These are phyloP conservation scores for Ramaria sp. DNA, from an alignment of 768 basidiomycete species.

Conservation along the genomic window DNA sequence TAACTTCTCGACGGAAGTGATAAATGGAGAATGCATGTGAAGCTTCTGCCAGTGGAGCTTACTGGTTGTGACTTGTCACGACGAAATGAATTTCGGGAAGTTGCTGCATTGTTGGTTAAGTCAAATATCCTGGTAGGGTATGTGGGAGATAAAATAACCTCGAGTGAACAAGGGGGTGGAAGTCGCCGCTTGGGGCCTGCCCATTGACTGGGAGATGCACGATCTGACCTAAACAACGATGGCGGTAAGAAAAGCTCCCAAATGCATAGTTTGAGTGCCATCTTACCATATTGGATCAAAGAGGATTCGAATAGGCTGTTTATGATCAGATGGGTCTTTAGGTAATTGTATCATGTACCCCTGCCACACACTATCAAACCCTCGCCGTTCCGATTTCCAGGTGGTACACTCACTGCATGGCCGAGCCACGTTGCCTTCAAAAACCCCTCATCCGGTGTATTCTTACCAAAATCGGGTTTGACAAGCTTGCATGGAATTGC, in stretches of 20 bases:
- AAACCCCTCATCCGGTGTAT: conserved; percentile 5
- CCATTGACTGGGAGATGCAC: conserved; percentile 17
- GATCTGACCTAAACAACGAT: neutral
- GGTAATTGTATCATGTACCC: conserved; percentile 22
- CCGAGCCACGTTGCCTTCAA: conserved; percentile 27
- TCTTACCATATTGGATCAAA: conserved; percentile 34
- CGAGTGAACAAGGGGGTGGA: conserved; percentile 25
- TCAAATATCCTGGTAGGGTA: neutral
- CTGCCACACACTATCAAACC: conserved; percentile 9
- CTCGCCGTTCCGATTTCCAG: neutral
- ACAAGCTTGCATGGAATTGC: conserved; percentile 16
- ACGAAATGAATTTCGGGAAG: conserved; percentile 30
- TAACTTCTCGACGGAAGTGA: conserved; percentile 24
- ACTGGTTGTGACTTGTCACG: conserved; percentile 35
- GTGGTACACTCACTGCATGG: conserved; percentile 22
- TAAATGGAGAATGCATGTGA: neutral
- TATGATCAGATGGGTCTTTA: conserved; percentile 1
- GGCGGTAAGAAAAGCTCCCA: neutral
- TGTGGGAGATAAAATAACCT: conserved; percentile 7
- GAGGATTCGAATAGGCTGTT: conserved; percentile 22
- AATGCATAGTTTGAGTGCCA: conserved; percentile 7
- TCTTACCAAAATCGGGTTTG: conserved; percentile 17
- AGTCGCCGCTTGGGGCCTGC: conserved; percentile 23
- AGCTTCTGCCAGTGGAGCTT: conserved; percentile 10
- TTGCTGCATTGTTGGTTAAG: conserved; percentile 11